Base-by-base conservation (phyloP, 1,284 basidiomycete species). In the Pseudozyma sp. region DNA sequence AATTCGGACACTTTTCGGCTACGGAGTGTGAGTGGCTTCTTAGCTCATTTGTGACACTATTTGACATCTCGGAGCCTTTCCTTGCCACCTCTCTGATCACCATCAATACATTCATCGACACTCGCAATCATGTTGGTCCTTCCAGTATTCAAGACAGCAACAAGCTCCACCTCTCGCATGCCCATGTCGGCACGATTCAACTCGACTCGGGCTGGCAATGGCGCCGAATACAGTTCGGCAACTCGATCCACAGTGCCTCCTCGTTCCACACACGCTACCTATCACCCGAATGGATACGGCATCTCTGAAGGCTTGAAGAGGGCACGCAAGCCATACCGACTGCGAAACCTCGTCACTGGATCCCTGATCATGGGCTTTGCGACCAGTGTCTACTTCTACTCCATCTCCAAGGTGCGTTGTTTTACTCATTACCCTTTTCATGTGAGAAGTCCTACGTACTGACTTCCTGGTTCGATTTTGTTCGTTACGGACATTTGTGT, bases 311-410 rank as follows among this genome's bases (percentile, higher is more conserved):
- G 84, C 59, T 90, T 97, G 52, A 88, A 90, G 86, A 91, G 95
- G 65, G 95, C 95, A 13, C 90, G 95, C 40, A 89, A 89, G 77
- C 95, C 93, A 10, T 98, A 92, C 86, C 89, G 90, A 35, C 64
- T 92, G 38, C 89, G 89, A 76, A 98, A 98, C 85, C 89, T 91
- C 14, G 60, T 96, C 50, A 93, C 92, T 0, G 95, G 95, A 5
- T 74, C 90, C 43, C 83, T 88, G 4, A 89, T 97, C 62, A 88
- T 90, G 47, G 88, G 89, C 1, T 96, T 97, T 85, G 90, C 90
- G 35, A 89, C 90, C n/a, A 90, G 91, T 49, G 91, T 97, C 16
- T 98, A 94, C 90, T 89, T 90, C 10, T 98, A 97, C 86, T 95
- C 94, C 14, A 95, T 98, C 84, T 76, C 70, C 21, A 81, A 79